Conservation (phyloP, 2,329 filamentous ascomycete species). For the Hymenoscyphus repandus region DNA sequence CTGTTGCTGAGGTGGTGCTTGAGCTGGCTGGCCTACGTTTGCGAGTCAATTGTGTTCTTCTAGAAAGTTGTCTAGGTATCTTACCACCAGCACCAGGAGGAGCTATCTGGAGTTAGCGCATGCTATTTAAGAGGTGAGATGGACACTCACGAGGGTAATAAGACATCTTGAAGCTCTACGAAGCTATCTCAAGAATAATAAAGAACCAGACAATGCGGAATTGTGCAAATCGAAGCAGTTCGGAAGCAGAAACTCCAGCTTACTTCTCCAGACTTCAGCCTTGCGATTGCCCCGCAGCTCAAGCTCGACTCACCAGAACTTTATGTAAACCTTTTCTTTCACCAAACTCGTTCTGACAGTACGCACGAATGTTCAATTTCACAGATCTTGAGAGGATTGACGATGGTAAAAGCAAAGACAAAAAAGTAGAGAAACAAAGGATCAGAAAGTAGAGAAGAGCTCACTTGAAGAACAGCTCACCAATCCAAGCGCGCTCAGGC, state of each 20-base stretch:
- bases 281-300: slow-evolving; percentile 4
- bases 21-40: slow-evolving; percentile 11
- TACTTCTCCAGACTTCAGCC: slow-evolving; percentile 6
- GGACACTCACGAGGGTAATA: slow-evolving; percentile 32
- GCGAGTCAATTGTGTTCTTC: slow-evolving; percentile 4
- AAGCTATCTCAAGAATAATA: no score
- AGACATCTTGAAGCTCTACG: slow-evolving; percentile 18
- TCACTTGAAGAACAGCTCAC: slow-evolving; percentile 1
- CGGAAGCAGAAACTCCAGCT: background rate
- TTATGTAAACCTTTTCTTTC: background rate
- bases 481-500: slow-evolving; percentile 7
- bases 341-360: background rate
- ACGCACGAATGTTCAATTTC: background rate
- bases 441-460: background rate
- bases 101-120: slow-evolving; percentile 24
- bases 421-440: background rate
- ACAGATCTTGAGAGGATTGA: background rate
- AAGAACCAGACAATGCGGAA: no score
- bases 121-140: background rate
- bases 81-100: slow-evolving; percentile 26
- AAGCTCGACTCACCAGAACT: background rate
- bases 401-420: background rate
- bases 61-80: background rate
- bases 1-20: slow-evolving; percentile 15
- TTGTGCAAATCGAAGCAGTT: background rate